Conservation (phyloP, 768 basidiomycete species). For the Mycena maculata region DNA sequence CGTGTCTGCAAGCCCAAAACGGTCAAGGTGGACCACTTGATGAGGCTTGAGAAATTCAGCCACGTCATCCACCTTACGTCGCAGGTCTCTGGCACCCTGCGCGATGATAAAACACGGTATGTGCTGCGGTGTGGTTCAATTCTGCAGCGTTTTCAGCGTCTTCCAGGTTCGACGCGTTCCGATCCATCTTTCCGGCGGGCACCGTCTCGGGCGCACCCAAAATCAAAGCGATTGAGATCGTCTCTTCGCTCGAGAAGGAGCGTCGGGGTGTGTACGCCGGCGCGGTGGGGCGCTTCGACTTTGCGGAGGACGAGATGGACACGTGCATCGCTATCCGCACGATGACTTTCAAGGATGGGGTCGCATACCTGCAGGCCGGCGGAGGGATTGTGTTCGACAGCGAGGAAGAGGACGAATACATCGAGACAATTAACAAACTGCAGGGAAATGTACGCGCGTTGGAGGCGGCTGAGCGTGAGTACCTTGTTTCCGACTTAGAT, state of each 20-base stretch:
- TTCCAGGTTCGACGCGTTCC: slow-evolving; percentile 94
- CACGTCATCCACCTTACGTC: slow-evolving; percentile 98
- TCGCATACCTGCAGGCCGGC: slow-evolving; percentile 93
- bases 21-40: slow-evolving; percentile 95
- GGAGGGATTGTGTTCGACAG: slow-evolving; percentile 98
- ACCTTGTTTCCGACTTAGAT: slow-evolving; percentile 11
- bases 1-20: slow-evolving; percentile 95
- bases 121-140: slow-evolving; percentile 24
- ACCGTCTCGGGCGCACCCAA: slow-evolving; percentile 99
- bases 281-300: slow-evolving; percentile 98
- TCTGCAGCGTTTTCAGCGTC: slow-evolving; percentile 15
- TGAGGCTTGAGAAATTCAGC: slow-evolving; percentile 94
- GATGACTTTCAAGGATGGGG: slow-evolving; percentile 95
- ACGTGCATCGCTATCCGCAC: slow-evolving; percentile 99
- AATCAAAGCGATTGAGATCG: slow-evolving; percentile 96
- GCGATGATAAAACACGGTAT: slow-evolving; percentile 87
- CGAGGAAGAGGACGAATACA: slow-evolving; percentile 96
- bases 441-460: slow-evolving; percentile 88
- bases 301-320: slow-evolving; percentile 94
- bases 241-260: slow-evolving; percentile 88
- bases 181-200: slow-evolving; percentile 98
- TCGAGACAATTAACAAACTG: slow-evolving; percentile 96
- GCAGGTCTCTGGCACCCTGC: slow-evolving; percentile 88
- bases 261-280: slow-evolving; percentile 96
- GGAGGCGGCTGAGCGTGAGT: slow-evolving; percentile 89